Evolutionary conservation across 1,284 basidiomycete species (phyloP), one percentile per base, ranked within the genome.

Genomic region (Malassezia yamatoensis): DNA sequence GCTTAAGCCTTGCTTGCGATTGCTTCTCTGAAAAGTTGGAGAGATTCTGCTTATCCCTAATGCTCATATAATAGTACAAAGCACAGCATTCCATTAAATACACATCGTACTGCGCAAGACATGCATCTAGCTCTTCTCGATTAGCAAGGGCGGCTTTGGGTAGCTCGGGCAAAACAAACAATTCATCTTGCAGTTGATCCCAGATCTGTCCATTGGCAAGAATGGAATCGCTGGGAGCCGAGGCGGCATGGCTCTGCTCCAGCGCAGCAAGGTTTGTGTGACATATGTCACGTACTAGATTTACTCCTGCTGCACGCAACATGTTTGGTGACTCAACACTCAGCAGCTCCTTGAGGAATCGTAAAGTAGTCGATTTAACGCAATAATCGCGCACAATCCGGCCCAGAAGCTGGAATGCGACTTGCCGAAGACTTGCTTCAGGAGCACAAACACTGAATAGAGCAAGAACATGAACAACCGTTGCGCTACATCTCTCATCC

Each of bases 51-150:
- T 20, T n/a, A 20, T 56, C 54, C 20, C 55, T 45, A 12, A 42
- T 44, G 11, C 15, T 15, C 4, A 58, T 34, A 43, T 35, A 58
- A 34, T 58, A 58, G 38, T 53, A 58, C 39, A 58, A 43, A 20
- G 46, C 46, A 44, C 44, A 53, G 21, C 55, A 58, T 33, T 58
- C 55, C 21, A 44, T 33, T n/a, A 58, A 29, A 35, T 58, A 58
- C 18, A 47, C 34, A 16, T 21, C 21, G 39, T 52, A 33, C 34
- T 49, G 45, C 16, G 24, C 24, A 16, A 58, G n/a, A 37, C 33
- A 53, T 18, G 38, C 15, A 12, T 32, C 51, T 10, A 58, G 41
- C 20, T 18, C 34, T 11, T 36, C 34, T 21, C 32, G 20, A 7
- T n/a, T 34, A 33, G 24, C 33, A 3, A 12, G 20, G 21, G 5